Percentiles rank a stretch among this genome's conserved stretches.
Conservation (phyloP, 257 asterid genomes). For the Ocimum tenuiflorum region DNA sequence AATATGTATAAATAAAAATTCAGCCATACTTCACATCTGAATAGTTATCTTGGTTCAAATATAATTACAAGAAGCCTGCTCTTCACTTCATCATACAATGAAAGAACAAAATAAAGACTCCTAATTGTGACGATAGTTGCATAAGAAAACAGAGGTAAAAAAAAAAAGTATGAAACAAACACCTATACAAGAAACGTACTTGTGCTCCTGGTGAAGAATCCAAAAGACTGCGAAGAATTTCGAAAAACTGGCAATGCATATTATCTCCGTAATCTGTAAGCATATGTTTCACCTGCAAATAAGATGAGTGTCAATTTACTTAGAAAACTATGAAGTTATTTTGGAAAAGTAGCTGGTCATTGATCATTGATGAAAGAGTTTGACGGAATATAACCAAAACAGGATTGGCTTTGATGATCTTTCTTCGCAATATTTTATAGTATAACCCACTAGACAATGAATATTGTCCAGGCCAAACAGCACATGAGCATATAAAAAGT, state of each 20-base stretch:
- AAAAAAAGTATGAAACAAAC: conserved; percentile 3
- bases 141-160: neutral
- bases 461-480: neutral
- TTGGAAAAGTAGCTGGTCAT: too few relatives aligned
- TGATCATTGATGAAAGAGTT: neutral
- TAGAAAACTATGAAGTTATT: neutral
- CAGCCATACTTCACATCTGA: neutral
- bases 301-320: neutral
- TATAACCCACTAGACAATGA: neutral
- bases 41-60: too few relatives aligned
- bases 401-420: neutral
- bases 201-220: conserved; percentile 79
- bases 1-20: neutral
- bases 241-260: conserved; percentile 97
- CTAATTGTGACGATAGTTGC: neutral
- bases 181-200: conserved; percentile 32
- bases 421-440: neutral
- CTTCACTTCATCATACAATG: neutral
- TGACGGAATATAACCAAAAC: neutral
- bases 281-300: conserved; percentile 79
- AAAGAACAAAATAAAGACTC: neutral
- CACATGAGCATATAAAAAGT: conserved; percentile 6
- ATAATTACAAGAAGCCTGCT: neutral
- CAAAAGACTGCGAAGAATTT: conserved; percentile 88
- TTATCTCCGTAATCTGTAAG: conserved; percentile 84